Evolutionary conservation across 2,329 filamentous ascomycete species (phyloP).

Genomic region (Graphilbum sp.): DNA sequence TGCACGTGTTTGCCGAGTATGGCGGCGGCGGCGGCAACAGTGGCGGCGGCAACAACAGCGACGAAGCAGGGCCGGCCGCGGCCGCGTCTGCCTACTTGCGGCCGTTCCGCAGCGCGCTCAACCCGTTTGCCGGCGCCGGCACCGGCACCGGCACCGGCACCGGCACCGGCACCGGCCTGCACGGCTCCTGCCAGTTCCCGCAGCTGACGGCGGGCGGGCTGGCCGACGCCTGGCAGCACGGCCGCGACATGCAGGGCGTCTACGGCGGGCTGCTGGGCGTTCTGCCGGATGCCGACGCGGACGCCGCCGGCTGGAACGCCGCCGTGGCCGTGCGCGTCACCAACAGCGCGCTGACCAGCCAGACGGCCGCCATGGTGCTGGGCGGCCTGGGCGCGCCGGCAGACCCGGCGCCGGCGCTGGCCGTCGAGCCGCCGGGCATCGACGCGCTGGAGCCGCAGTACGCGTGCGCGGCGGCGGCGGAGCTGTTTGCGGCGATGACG

Average conservation of each 20-base stretch:
- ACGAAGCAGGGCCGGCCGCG: too few species aligned
- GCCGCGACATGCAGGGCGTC: conserved; percentile 58
- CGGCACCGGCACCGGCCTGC: conserved; percentile 51
- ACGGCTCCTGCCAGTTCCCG: conserved; percentile 63
- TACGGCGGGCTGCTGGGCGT: conserved; percentile 56
- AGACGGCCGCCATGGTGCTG: conserved; percentile 62
- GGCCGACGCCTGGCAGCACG: conserved; percentile 60
- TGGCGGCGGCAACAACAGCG: too few species aligned
- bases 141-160: too few species aligned
- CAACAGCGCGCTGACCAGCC: conserved; percentile 67
- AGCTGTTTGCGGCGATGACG: conserved; percentile 3
- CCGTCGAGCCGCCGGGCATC: conserved; percentile 36
- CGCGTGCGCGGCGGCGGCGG: conserved; percentile 36
- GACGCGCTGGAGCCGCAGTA: conserved; percentile 67
- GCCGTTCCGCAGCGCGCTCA: conserved; percentile 41
- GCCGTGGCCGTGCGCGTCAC: conserved; percentile 55
- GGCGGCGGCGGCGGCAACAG: conserved; percentile 24
- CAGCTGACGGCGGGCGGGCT: conserved; percentile 61
- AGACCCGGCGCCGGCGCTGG: conserved; percentile 24
- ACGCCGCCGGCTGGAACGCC: conserved; percentile 20
- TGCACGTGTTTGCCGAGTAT: conserved; percentile 55
- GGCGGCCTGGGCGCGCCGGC: conserved; percentile 36
- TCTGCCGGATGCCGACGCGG: conserved; percentile 36
- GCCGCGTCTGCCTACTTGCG: conserved; percentile 36
- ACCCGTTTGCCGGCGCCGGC: conserved; percentile 47